phyloP scores from a whole-genome alignment of 805 yeast species.

The Candida ascalaphidarum region DNA sequence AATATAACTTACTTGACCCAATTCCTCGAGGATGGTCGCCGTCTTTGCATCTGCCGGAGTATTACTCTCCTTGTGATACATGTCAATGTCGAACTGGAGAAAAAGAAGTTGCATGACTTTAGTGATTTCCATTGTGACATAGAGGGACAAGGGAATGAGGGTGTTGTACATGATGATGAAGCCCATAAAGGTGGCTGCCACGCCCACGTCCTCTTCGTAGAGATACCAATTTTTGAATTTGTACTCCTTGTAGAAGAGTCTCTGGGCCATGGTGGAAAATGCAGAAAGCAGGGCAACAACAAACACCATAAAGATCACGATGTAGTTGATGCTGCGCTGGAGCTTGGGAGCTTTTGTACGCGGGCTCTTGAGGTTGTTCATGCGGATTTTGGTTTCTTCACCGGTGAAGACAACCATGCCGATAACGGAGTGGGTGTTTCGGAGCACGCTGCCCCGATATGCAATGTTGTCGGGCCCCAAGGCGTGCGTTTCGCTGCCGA shows the following conservation, averaged over 20 bases:
- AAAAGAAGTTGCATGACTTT: slow-evolving; percentile 78
- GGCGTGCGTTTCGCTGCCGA: slow-evolving; percentile 39
- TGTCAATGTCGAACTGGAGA: slow-evolving; percentile 86
- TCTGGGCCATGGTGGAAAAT: slow-evolving; percentile 76
- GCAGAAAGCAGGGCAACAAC: slow-evolving; percentile 69
- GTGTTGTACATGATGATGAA: slow-evolving; percentile 97
- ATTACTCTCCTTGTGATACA: slow-evolving; percentile 77
- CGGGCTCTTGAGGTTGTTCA: slow-evolving; percentile 88
- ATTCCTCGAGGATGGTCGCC: slow-evolving; percentile 89
- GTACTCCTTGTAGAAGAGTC: slow-evolving; percentile 36
- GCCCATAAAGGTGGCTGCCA: slow-evolving; percentile 88
- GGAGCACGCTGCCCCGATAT: slow-evolving; percentile 81
- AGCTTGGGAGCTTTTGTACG: slow-evolving; percentile 90
- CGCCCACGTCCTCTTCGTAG: slow-evolving; percentile 63
- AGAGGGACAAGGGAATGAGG: slow-evolving; percentile 85
- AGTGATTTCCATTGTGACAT: slow-evolving; percentile 94
- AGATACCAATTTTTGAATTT: slow-evolving; percentile 63
- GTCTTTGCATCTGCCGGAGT: slow-evolving; percentile 95
- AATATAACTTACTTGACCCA: slow-evolving; percentile 92
- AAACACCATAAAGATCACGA: slow-evolving; percentile 80
- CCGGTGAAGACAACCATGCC: slow-evolving; percentile 92
- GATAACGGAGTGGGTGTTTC: slow-evolving; percentile 68
- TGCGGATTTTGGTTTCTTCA: slow-evolving; percentile 89
- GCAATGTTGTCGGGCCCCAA: slow-evolving; percentile 75
- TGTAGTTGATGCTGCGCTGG: slow-evolving; percentile 72